phyloP scores from a whole-genome alignment of 2,329 filamentous ascomycete genomes.

The Aspergillus unguis region DNA sequence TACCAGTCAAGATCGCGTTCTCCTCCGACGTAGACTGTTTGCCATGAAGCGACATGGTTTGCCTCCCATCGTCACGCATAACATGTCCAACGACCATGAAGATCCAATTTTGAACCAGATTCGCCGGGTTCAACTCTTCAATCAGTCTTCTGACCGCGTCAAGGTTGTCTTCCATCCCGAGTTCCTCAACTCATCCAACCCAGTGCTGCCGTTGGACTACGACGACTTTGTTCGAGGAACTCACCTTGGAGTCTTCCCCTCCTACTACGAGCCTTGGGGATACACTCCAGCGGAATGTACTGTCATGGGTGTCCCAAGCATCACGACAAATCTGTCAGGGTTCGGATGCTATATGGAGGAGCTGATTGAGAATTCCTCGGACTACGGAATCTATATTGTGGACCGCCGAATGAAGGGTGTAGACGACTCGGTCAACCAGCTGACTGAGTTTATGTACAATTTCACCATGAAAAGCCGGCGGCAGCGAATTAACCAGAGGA shows the following conservation, averaged over 20 bases:
- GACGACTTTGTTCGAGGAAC: conserved; percentile 98
- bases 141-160: conserved; percentile 89
- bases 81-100: conserved; percentile 92
- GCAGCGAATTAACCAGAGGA: conserved; percentile 97
- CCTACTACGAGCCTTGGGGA: conserved; percentile 99
- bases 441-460: conserved; percentile 88
- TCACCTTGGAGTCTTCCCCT: conserved; percentile 91
- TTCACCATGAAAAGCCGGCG: conserved; percentile 90
- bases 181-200: conserved; percentile 93
- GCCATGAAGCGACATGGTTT: conserved; percentile 92
- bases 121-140: conserved; percentile 93
- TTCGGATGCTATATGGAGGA: conserved; percentile 99
- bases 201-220: conserved; percentile 91
- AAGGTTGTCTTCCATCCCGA: conserved; percentile 98
- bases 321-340: conserved; percentile 95
- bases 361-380: conserved; percentile 92
- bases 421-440: conserved; percentile 94
- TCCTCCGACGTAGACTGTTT: conserved; percentile 85
- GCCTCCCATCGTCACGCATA: conserved; percentile 96
- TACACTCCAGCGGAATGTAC: conserved; percentile 98
- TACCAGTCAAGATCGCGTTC: conserved; percentile 83
- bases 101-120: conserved; percentile 96
- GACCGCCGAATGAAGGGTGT: conserved; percentile 93
- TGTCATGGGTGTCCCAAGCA: conserved; percentile 97
- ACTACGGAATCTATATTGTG: conserved; percentile 99